Conservation (phyloP, 2,329 filamentous ascomycete genomes). For the Ophiostoma tasmaniense region DNA sequence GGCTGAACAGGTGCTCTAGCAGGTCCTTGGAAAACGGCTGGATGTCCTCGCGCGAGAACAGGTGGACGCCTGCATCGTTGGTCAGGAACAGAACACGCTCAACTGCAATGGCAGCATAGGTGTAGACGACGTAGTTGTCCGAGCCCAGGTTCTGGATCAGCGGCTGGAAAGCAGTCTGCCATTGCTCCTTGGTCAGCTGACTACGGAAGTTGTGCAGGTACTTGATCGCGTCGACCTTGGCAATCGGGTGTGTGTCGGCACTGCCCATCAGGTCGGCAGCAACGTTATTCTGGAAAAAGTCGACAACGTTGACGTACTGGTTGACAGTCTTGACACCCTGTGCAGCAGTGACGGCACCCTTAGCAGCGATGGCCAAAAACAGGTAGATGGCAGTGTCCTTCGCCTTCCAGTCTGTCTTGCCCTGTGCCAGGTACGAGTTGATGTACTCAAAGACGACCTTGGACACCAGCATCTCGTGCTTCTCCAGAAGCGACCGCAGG, state of each 20-base stretch:
- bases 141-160: conserved; percentile 87
- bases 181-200: conserved; percentile 84
- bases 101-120: conserved; percentile 93
- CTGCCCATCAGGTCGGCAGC: conserved; percentile 76
- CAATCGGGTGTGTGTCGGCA: conserved; percentile 64
- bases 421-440: conserved; percentile 73
- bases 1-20: conserved; percentile 77
- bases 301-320: conserved; percentile 74
- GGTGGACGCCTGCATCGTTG: conserved; percentile 62
- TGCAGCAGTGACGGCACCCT: conserved; percentile 75
- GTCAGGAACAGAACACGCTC: conserved; percentile 82
- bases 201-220: conserved; percentile 96
- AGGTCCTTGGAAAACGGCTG: conserved; percentile 77
- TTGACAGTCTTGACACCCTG: conserved; percentile 91
- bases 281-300: conserved; percentile 91
- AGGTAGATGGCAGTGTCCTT: conserved; percentile 98
- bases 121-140: conserved; percentile 92
- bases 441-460: conserved; percentile 82
- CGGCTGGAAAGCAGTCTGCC: conserved; percentile 80
- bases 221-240: conserved; percentile 97
- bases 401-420: conserved; percentile 82
- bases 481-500: conserved; percentile 76
- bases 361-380: conserved; percentile 87
- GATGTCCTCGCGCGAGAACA: conserved; percentile 74
- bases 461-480: conserved; percentile 79